phyloP scores from a whole-genome alignment of 495 filamentous ascomycete species.

The Aeminium ludgeri region DNA sequence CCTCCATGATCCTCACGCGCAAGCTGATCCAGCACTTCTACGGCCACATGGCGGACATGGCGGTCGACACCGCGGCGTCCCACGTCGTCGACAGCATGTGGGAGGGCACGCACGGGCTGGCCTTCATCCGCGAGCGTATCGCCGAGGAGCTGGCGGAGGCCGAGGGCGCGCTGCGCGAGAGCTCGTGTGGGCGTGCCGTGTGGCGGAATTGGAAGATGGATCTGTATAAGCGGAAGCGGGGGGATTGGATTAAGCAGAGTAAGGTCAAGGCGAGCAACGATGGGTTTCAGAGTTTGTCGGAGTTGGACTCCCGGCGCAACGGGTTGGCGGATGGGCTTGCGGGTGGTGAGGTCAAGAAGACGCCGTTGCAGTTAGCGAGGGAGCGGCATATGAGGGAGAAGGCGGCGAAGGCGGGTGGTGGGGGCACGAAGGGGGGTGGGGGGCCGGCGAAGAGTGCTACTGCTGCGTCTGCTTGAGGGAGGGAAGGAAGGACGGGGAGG shows the following conservation, averaged over 20 bases:
- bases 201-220: slow-evolving; percentile 93
- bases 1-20: slow-evolving; percentile 41
- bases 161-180: slow-evolving; percentile 54
- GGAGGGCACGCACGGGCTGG: slow-evolving; percentile 43
- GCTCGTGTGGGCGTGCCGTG: slow-evolving; percentile 59
- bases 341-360: slow-evolving; percentile 10
- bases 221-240: slow-evolving; percentile 50
- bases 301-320: slow-evolving; percentile 12
- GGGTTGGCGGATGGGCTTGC: neutral
- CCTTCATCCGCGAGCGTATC: slow-evolving; percentile 49
- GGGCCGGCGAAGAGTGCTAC: too few species aligned
- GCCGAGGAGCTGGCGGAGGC: slow-evolving; percentile 43
- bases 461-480: neutral
- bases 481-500: too few species aligned
- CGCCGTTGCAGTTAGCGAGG: slow-evolving; percentile 24
- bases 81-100: slow-evolving; percentile 69
- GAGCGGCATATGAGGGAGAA: slow-evolving; percentile 23
- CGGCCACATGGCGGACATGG: slow-evolving; percentile 43
- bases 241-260: slow-evolving; percentile 54
- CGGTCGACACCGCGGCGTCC: slow-evolving; percentile 53
- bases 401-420: slow-evolving; percentile 16
- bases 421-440: too few species aligned
- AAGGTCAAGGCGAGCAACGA: slow-evolving; percentile 34
- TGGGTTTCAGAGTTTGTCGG: slow-evolving; percentile 24
- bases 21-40: slow-evolving; percentile 44